phyloP scores from a whole-genome alignment of 352 stramenopile genomes.

The Globisporangium lucens region DNA sequence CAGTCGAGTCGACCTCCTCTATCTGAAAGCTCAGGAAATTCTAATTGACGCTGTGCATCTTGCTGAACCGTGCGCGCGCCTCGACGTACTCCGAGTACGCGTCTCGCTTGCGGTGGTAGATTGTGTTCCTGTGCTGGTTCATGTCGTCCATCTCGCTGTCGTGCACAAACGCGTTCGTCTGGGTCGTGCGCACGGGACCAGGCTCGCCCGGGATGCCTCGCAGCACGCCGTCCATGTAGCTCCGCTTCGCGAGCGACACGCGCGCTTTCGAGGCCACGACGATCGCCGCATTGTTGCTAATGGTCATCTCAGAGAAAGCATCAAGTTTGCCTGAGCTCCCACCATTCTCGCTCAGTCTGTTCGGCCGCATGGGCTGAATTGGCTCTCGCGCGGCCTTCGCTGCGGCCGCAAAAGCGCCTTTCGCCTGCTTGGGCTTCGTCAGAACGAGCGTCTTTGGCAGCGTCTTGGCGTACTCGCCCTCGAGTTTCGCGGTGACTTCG shows the following conservation, averaged over 20 bases:
- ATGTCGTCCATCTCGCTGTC: slow-evolving; percentile 74
- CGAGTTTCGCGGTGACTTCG: slow-evolving; percentile 33
- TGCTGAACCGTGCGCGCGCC: slow-evolving; percentile 83
- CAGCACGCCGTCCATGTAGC: slow-evolving; percentile 77
- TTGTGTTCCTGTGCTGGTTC: slow-evolving; percentile 72
- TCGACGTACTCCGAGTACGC: slow-evolving; percentile 88
- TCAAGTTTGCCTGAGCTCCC: slow-evolving; percentile 20
- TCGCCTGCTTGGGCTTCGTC: slow-evolving; percentile 42
- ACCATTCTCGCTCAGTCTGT: slow-evolving; percentile 35
- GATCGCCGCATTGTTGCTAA: slow-evolving; percentile 16
- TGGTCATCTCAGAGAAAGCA: not conserved
- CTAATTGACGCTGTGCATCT: slow-evolving; percentile 87
- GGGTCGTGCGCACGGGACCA: slow-evolving; percentile 32
- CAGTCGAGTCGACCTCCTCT: not conserved
- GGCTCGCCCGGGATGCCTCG: slow-evolving; percentile 45
- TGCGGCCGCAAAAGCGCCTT: slow-evolving; percentile 45
- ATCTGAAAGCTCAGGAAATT: not conserved
- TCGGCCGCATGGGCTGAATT: slow-evolving; percentile 47
- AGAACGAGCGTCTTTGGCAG: slow-evolving; percentile 63
- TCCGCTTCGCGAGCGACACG: slow-evolving; percentile 66
- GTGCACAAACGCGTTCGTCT: slow-evolving; percentile 58
- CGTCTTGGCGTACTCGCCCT: slow-evolving; percentile 47
- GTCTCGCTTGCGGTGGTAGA: slow-evolving; percentile 78
- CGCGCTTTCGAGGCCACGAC: slow-evolving; percentile 23
- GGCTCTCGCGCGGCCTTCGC: slow-evolving; percentile 52